Conservation (phyloP, 1,284 basidiomycete species). For the Fomitopsis palustris region DNA sequence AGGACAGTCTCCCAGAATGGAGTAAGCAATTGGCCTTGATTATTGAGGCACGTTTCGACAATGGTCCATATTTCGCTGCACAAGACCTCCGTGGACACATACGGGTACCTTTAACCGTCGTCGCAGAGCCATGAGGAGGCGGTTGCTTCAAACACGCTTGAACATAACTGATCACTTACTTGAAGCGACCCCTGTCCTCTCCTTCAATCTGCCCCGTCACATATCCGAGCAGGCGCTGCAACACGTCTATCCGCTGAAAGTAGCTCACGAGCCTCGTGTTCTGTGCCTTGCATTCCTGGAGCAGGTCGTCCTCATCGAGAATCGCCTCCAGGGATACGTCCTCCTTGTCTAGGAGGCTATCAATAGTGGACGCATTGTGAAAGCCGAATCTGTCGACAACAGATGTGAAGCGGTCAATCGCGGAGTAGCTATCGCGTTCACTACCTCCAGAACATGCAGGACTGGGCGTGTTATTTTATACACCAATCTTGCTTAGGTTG, state of each 20-base stretch:
- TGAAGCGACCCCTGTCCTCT: constrained; percentile 71
- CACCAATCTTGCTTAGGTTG: background rate
- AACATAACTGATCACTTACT: constrained; percentile 47
- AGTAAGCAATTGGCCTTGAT: constrained; percentile 65
- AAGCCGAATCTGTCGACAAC: constrained; percentile 69
- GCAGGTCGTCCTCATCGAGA: constrained; percentile 90
- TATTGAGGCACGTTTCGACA: constrained; percentile 82
- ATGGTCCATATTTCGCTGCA: constrained; percentile 96
- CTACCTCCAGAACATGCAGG: constrained; percentile 33
- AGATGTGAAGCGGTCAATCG: constrained; percentile 18
- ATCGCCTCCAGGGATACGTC: constrained; percentile 86
- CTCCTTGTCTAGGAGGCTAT: constrained; percentile 80
- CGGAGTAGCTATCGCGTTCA: constrained; percentile 8
- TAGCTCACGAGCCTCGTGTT: constrained; percentile 87
- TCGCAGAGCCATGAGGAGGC: constrained; percentile 1
- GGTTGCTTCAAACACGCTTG: background rate
- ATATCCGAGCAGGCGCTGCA: constrained; percentile 79
- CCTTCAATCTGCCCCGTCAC: constrained; percentile 83
- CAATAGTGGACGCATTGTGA: constrained; percentile 79
- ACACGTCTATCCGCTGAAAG: constrained; percentile 76
- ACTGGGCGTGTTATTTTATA: constrained; percentile 3
- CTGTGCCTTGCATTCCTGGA: constrained; percentile 95
- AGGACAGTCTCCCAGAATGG: constrained; percentile 95
- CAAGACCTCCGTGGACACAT: constrained; percentile 92
- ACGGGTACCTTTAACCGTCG: constrained; percentile 71